A percentile compares a stretch with the other conserved stretches of the same genome.
Evolutionary conservation across 1,284 basidiomycete genomes (phyloP).

Genomic region (Ceratobasidium sp.): DNA sequence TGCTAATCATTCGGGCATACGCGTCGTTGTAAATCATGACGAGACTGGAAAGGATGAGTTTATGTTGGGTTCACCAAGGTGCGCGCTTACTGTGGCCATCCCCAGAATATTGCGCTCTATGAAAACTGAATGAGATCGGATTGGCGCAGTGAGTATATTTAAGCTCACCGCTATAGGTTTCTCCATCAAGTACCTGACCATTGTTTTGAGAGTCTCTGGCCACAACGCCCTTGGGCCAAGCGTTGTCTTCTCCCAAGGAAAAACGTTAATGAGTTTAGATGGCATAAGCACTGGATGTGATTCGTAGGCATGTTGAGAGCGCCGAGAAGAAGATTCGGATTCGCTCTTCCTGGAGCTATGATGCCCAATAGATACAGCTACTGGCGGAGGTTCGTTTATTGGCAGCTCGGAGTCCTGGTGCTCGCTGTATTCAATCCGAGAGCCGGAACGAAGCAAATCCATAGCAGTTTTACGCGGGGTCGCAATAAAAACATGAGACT

Average conservation of each 20-base stretch:
- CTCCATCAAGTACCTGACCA: slow-evolving; percentile 33
- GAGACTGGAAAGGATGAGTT: slow-evolving; percentile 4
- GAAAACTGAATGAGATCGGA: neutral
- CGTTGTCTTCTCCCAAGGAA: slow-evolving; percentile 34
- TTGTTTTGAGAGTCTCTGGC: slow-evolving; percentile 39
- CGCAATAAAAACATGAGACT: slow-evolving; percentile 22
- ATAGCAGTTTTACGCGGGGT: neutral
- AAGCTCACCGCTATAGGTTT: slow-evolving; percentile 39
- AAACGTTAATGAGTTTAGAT: slow-evolving; percentile 23
- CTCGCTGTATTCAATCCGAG: neutral
- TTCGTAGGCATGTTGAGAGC: neutral
- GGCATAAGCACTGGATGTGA: neutral
- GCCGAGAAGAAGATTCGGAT: slow-evolving; percentile 1
- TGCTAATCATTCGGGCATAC: slow-evolving; percentile 42
- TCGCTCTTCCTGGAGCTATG: neutral
- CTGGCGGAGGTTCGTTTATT: neutral
- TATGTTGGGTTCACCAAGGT: neutral
- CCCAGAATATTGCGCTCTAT: slow-evolving; percentile 38
- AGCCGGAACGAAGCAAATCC: slow-evolving; percentile 3
- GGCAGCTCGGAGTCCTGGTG: neutral
- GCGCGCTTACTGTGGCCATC: slow-evolving; percentile 37
- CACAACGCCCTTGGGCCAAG: slow-evolving; percentile 34
- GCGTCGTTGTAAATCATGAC: slow-evolving; percentile 45
- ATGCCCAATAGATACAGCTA: neutral
- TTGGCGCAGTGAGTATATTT: neutral